A percentile compares a stretch with the other conserved stretches of the same genome.
These are phyloP conservation scores for Ustilago lituana DNA, from an alignment of 1,284 basidiomycete genomes.

Conservation along the genomic window DNA sequence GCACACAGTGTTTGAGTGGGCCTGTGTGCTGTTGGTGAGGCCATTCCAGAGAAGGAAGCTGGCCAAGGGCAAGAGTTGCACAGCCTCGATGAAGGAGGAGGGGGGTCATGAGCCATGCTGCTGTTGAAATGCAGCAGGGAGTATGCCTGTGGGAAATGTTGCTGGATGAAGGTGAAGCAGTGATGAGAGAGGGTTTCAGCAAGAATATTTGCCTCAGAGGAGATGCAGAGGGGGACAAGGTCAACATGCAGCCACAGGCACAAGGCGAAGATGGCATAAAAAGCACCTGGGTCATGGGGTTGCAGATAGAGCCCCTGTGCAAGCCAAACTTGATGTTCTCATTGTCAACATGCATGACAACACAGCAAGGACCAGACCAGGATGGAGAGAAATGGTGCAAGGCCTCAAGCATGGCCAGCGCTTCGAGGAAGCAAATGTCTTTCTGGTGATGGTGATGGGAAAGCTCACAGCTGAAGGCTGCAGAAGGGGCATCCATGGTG, in stretches of 20 bases:
- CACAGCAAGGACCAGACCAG: not conserved
- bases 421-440: conserved; percentile 4
- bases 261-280: not conserved
- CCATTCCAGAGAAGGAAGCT: no score
- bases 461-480: not conserved
- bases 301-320: not conserved
- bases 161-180: not conserved
- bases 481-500: no score
- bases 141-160: no score
- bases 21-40: no score
- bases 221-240: not conserved
- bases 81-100: no score
- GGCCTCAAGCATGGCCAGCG: not conserved
- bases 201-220: not conserved
- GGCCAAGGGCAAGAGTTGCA: no score
- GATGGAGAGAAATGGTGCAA: not conserved
- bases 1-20: no score
- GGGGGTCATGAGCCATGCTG: no score
- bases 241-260: not conserved
- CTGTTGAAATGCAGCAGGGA: no score
- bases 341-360: not conserved
- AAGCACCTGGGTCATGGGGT: not conserved
- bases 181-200: not conserved
- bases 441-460: not conserved
- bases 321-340: not conserved